phyloP scores from a whole-genome alignment of 1,284 basidiomycete genomes.

The Microbotryum intermedium region DNA sequence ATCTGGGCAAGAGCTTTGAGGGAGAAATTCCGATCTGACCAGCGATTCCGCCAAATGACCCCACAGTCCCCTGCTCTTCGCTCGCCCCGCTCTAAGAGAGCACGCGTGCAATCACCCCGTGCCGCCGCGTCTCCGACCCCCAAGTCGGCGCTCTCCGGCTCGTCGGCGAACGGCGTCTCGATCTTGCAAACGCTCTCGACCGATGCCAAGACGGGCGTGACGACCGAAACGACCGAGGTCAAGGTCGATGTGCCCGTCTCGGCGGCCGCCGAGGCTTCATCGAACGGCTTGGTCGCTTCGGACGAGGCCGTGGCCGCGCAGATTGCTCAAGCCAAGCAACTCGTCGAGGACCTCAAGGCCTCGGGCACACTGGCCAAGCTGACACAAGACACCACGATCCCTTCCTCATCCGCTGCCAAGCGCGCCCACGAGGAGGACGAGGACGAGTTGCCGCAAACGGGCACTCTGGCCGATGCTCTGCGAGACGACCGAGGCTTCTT shows the following conservation, averaged over 20 bases:
- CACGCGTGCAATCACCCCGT: slow-evolving; percentile 18
- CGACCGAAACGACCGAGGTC: slow-evolving; percentile 28
- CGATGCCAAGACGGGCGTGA: slow-evolving; percentile 20
- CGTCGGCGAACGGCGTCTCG: slow-evolving; percentile 25
- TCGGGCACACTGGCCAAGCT: slow-evolving; percentile 20
- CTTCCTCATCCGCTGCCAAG: slow-evolving; percentile 7
- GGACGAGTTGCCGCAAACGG: slow-evolving; percentile 1
- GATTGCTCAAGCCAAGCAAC: slow-evolving; percentile 24
- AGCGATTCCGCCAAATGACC: background rate
- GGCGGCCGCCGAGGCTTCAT: slow-evolving; percentile 10
- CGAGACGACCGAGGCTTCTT: slow-evolving; percentile 26
- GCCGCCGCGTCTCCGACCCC: slow-evolving; percentile 1
- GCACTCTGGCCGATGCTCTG: slow-evolving; percentile 19
- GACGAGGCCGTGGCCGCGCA: slow-evolving; percentile 27
- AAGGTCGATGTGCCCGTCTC: slow-evolving; percentile 29
- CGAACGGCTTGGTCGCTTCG: slow-evolving; percentile 9
- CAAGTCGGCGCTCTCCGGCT: slow-evolving; percentile 19
- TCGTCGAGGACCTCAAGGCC: slow-evolving; percentile 31
- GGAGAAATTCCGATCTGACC: background rate
- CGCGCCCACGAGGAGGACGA: slow-evolving; percentile 27
- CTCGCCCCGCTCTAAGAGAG: slow-evolving; percentile 27
- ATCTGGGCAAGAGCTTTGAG: too few relatives aligned
- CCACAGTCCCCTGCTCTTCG: slow-evolving; percentile 15
- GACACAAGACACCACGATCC: slow-evolving; percentile 10
- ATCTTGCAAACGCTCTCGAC: slow-evolving; percentile 33